Percentiles rank a stretch among this genome's conserved stretches.
These are phyloP conservation scores for Epichloe amarillans DNA, from an alignment of 2,329 filamentous ascomycete genomes.

Conservation along the genomic window DNA sequence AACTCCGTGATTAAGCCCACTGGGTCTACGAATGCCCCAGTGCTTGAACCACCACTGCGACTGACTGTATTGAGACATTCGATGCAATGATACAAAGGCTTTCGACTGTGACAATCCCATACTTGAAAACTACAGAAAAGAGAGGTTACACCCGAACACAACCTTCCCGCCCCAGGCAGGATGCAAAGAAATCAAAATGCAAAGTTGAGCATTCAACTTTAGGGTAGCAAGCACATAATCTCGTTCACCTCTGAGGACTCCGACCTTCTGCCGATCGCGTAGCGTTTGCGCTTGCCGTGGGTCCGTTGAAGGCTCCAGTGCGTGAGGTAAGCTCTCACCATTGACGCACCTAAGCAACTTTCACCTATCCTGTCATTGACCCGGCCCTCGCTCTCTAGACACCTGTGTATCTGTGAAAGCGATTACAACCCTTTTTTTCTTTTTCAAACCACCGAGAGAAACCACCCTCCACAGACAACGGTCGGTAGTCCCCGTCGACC, in stretches of 20 bases:
- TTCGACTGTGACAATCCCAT: no score
- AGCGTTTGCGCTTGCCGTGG: constrained; percentile 1
- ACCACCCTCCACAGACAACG: constrained; percentile 1
- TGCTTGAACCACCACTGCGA: neutral
- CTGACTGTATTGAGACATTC: neutral
- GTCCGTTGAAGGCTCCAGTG: constrained; percentile 22
- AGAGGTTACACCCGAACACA: no score
- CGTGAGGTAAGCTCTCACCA: constrained; percentile 27
- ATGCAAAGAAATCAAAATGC: no score
- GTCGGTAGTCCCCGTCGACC: neutral
- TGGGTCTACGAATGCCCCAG: neutral
- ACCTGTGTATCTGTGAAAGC: neutral
- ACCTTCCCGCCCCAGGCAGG: no score
- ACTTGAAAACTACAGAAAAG: no score
- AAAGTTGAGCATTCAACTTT: no score
- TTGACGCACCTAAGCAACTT: constrained; percentile 2
- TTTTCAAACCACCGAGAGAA: constrained; percentile 1
- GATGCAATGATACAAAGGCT: neutral
- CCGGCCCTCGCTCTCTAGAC: neutral
- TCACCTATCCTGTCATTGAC: neutral
- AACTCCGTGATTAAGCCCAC: neutral
- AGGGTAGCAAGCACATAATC: neutral
- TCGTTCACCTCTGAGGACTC: constrained; percentile 2
- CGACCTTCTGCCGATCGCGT: constrained; percentile 20
- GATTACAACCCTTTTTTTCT: neutral